Evolutionary conservation across 441 rosid genomes (phyloP).

Genomic region (Gossypium schwendimanii): DNA sequence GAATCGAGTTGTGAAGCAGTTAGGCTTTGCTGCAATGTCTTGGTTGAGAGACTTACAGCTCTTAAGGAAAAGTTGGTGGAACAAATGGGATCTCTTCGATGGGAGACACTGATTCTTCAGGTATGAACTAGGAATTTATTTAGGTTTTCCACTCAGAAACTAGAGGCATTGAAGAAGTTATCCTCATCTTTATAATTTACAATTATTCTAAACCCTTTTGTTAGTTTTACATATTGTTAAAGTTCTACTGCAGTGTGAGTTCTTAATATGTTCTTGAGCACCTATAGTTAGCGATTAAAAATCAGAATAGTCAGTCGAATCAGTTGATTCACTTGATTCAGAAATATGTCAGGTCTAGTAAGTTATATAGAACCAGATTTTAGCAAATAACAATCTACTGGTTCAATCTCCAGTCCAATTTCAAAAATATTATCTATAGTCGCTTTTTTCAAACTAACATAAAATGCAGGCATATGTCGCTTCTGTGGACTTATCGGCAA

Average conservation of each 20-base stretch:
- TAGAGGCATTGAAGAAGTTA: background rate
- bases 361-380: background rate
- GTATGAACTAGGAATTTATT: conserved; percentile 22
- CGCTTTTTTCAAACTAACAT: background rate
- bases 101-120: conserved; percentile 68
- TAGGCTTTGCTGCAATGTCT: conserved; percentile 25
- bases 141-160: background rate
- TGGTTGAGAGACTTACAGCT: conserved; percentile 27
- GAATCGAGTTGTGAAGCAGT: background rate
- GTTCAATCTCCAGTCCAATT: background rate
- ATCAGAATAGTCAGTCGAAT: background rate
- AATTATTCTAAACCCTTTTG: background rate
- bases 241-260: background rate
- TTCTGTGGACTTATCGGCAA: conserved; percentile 51
- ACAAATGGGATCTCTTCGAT: conserved; percentile 45
- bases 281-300: too few relatives aligned
- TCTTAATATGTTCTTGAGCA: background rate
- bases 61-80: conserved; percentile 23
- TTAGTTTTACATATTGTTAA: too few relatives aligned
- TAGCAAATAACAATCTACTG: background rate
- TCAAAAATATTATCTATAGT: background rate
- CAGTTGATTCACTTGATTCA: background rate
- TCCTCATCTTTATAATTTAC: too few relatives aligned
- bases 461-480: conserved; percentile 47
- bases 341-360: background rate